Evolutionary conservation across 1,139 yeast species (phyloP).

Genomic region (Casaregolazyma suthepensis): DNA sequence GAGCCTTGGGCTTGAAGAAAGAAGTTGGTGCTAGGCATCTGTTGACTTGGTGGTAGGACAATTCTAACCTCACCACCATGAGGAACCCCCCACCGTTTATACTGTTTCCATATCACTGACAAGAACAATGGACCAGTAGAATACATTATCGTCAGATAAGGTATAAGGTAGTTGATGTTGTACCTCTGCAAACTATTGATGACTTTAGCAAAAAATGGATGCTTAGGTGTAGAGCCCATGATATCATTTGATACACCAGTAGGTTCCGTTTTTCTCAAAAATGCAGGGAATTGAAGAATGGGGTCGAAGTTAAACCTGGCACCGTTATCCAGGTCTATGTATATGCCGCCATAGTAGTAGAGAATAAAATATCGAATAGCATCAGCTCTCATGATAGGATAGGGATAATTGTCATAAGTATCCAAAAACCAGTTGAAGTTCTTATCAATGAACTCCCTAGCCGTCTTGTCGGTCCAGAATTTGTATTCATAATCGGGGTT

Average conservation of each 20-base stretch:
- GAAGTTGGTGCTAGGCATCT: constrained; percentile 46
- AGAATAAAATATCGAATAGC: constrained; percentile 86
- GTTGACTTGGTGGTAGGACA: constrained; percentile 66
- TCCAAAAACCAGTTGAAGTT: constrained; percentile 81
- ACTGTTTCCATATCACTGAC: constrained; percentile 82
- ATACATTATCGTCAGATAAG: constrained; percentile 87
- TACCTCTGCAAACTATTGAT: constrained; percentile 59
- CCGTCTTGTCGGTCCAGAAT: constrained; percentile 80
- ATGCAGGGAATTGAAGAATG: constrained; percentile 71
- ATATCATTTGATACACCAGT: constrained; percentile 91
- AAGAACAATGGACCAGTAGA: constrained; percentile 89
- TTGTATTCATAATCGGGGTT: constrained; percentile 87
- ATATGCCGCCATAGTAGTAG: constrained; percentile 81
- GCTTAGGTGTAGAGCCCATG: constrained; percentile 83
- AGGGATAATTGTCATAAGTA: constrained; percentile 71
- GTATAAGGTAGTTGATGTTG: constrained; percentile 41
- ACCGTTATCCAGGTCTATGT: constrained; percentile 86
- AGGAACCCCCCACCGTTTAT: constrained; percentile 56
- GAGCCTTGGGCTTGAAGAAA: constrained; percentile 73
- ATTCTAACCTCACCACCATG: constrained; percentile 39
- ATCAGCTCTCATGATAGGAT: constrained; percentile 85
- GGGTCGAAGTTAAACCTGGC: constrained; percentile 76
- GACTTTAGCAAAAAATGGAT: constrained; percentile 74
- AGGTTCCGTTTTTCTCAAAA: constrained; percentile 81
- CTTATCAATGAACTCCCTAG: constrained; percentile 69